These are phyloP conservation scores for Hyphopichia fennica DNA, from an alignment of 1,139 yeast species.

Conservation along the genomic window DNA sequence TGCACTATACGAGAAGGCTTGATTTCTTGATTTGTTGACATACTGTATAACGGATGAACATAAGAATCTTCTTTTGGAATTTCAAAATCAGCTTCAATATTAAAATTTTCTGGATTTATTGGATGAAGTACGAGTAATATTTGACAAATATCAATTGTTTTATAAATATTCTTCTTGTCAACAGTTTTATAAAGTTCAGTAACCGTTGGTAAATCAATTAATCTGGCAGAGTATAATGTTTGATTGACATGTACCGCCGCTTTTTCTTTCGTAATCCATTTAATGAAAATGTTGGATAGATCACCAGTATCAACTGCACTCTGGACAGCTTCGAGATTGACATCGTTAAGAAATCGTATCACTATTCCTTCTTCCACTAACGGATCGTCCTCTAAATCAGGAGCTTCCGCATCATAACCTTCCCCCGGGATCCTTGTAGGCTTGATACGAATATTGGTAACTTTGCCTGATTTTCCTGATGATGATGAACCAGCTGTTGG, in stretches of 20 bases:
- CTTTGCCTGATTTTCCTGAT: conserved; percentile 16
- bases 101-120: conserved; percentile 47
- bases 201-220: conserved; percentile 87
- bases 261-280: conserved; percentile 77
- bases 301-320: conserved; percentile 83
- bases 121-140: conserved; percentile 74
- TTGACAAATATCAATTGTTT: conserved; percentile 84
- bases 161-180: conserved; percentile 85
- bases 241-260: conserved; percentile 65
- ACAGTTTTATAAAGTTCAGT: conserved; percentile 87
- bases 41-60: conserved; percentile 48
- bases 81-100: conserved; percentile 42
- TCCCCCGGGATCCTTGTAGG: conserved; percentile 89
- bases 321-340: conserved; percentile 74
- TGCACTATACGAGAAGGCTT: conserved; percentile 47
- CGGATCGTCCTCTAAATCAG: conserved; percentile 95
- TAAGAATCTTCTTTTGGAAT: conserved; percentile 37
- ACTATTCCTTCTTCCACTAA: conserved; percentile 83
- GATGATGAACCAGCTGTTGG: neutral
- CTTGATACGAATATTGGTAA: conserved; percentile 73
- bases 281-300: conserved; percentile 66
- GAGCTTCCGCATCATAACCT: conserved; percentile 96
- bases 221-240: conserved; percentile 72
- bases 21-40: conserved; percentile 41
- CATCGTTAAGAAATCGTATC: conserved; percentile 76